Base-by-base conservation (phyloP, 2,329 filamentous ascomycete species). In the Colletotrichum spaethianum region DNA sequence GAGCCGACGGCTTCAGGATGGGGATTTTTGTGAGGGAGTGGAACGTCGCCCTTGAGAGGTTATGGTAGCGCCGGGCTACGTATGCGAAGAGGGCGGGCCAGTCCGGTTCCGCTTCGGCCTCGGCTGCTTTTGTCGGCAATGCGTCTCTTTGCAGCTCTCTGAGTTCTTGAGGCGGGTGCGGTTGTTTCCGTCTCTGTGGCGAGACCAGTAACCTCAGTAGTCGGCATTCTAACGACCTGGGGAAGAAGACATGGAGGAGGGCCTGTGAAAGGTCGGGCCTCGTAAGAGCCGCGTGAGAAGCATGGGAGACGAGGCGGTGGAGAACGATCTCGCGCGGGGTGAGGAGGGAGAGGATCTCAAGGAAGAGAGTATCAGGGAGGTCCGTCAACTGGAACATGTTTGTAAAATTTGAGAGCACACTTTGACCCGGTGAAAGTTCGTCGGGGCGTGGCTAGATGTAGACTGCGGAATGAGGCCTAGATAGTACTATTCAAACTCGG, bases 281-380 rank as follows among this genome's bases (percentile, higher is more conserved):
- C 53, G 84, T 83, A 74, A 92, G 90, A 11, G 86, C 85, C 18
- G 78, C 76, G 44, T 83, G 78, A 83, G 88, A 89, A 12, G 79
- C 77, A 48, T 80, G 83, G 23, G 85, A 90, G 44, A 91, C 86
- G 28, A 83, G 83, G 62, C 88, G 89, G 76, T 85, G 87, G 59
- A 83, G 80, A 20, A 91, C 77, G 63, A 85, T 80, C 73, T 91
- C 88, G 23, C 76, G 79, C 2, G 89, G 83, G 0, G 85, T 78
- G 20, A 92, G 82, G 74, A 86, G 78, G 2, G 76, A 80, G 44
- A 88, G 71, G 65, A 92, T 80, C 60, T 90, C 82, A 70, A 90
- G 82, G 75, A 92, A 91, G 57, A 92, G 77, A 63, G 90, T 88
- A 75, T 85, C 84, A n/a, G 90, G 89, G 48, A 92, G 81, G 20